Percentiles rank a stretch among this genome's conserved stretches.
phyloP scores from a whole-genome alignment of 1,284 basidiomycete species.

The Cutaneotrichosporon sp. region DNA sequence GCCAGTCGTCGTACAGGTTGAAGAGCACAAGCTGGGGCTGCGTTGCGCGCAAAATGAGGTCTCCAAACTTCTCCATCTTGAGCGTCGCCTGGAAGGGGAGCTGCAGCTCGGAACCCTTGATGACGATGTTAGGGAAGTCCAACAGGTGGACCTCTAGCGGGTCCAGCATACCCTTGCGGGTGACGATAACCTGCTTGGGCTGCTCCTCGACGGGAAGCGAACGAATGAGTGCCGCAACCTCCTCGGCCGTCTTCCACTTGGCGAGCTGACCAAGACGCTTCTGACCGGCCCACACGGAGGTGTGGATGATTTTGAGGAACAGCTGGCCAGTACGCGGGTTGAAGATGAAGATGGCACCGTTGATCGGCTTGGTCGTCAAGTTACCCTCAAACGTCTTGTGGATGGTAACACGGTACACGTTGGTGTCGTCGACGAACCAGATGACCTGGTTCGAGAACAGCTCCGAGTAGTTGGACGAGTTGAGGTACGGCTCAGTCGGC shows the following conservation, averaged over 20 bases:
- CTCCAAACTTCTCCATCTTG: constrained; percentile 99
- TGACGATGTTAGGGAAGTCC: constrained; percentile 99
- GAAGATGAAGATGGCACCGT: constrained; percentile 99
- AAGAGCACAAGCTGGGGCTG: constrained; percentile 68
- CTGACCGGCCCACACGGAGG: constrained; percentile 99
- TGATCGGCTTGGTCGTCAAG: constrained; percentile 99
- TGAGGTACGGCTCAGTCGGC: constrained; percentile 97
- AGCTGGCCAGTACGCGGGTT: constrained; percentile 98
- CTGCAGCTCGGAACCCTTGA: constrained; percentile 98
- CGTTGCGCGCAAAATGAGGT: constrained; percentile 69
- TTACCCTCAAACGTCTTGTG: constrained; percentile 99
- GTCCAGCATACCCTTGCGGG: constrained; percentile 99
- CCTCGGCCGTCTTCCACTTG: constrained; percentile 97
- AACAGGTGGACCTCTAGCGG: constrained; percentile 96
- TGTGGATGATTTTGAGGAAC: constrained; percentile 99
- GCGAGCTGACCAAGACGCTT: constrained; percentile 99
- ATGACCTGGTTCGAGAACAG: constrained; percentile 99
- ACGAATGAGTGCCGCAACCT: constrained; percentile 95
- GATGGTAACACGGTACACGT: constrained; percentile 99
- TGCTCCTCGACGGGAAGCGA: constrained; percentile 98
- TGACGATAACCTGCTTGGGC: constrained; percentile 99
- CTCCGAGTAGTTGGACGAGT: constrained; percentile 85
- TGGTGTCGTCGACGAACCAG: constrained; percentile 99
- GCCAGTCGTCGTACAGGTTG: constrained; percentile 98
- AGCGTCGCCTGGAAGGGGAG: constrained; percentile 99